Evolutionary conservation across 2,329 filamentous ascomycete species (phyloP).

Genomic region (Leptographium flavum): DNA sequence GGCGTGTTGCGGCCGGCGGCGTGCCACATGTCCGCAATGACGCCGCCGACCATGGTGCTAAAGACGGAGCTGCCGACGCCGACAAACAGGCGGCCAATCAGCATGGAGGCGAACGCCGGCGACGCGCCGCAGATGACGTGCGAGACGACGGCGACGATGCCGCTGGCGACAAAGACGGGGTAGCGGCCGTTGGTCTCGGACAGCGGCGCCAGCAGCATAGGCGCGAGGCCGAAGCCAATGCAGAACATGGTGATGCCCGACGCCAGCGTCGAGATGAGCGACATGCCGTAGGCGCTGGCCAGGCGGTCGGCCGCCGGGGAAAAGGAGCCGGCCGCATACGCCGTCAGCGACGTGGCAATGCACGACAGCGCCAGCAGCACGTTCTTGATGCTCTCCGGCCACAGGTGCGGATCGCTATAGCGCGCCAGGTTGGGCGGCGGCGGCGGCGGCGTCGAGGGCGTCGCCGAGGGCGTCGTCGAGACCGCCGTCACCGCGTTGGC

Average conservation of each 20-base stretch:
- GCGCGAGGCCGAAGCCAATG: constrained; percentile 63
- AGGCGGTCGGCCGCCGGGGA: constrained; percentile 55
- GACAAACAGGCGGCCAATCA: constrained; percentile 60
- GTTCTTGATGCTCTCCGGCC: constrained; percentile 55
- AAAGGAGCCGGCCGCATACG: constrained; percentile 71
- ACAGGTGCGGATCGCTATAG: constrained; percentile 58
- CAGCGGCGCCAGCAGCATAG: constrained; percentile 80
- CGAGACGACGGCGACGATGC: constrained; percentile 55
- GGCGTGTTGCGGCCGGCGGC: constrained; percentile 69
- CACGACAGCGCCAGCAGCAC: constrained; percentile 62
- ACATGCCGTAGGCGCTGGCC: constrained; percentile 49
- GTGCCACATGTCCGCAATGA: constrained; percentile 75
- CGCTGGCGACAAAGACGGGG: constrained; percentile 65
- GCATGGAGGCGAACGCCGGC: constrained; percentile 53
- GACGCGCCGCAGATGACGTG: constrained; percentile 64
- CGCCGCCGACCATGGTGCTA: constrained; percentile 82
- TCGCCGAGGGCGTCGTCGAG: constrained; percentile 1
- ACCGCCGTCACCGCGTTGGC: constrained; percentile 9
- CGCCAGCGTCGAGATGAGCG: constrained; percentile 42
- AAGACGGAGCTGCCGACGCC: constrained; percentile 69
- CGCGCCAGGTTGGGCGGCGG: constrained; percentile 47
- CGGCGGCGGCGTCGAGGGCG: constrained; percentile 11
- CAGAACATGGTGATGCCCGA: constrained; percentile 74
- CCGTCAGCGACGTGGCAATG: constrained; percentile 60
- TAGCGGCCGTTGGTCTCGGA: constrained; percentile 79